A percentile compares a stretch with the other conserved stretches of the same genome.
These are phyloP conservation scores for Cytospora schulzeri DNA, from an alignment of 2,329 filamentous ascomycete species.

Conservation along the genomic window DNA sequence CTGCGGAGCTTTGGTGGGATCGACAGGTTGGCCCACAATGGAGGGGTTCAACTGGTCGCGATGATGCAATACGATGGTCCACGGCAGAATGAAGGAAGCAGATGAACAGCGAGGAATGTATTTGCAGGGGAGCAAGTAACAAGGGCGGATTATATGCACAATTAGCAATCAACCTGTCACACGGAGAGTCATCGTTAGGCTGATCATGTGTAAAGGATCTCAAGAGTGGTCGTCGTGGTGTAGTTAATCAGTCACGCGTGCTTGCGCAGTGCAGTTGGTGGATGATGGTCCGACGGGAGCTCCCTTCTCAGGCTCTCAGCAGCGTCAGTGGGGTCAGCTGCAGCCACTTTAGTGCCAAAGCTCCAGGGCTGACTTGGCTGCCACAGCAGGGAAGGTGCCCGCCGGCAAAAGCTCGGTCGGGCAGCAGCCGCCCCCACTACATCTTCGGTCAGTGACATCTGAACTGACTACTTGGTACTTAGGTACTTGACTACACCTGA, in stretches of 20 bases:
- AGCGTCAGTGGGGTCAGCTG: slow-evolving; percentile 3
- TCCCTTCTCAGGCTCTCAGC: neutral
- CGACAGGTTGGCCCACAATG: slow-evolving; percentile 3
- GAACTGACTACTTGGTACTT: neutral
- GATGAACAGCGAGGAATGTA: neutral
- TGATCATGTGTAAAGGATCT: slow-evolving; percentile 5
- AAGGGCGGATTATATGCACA: neutral
- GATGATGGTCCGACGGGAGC: neutral
- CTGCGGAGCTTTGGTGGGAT: slow-evolving; percentile 6
- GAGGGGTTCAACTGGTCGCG: neutral
- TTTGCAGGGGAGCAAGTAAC: neutral
- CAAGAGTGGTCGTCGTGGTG: neutral
- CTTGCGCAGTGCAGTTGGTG: neutral
- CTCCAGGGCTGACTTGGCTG: neutral
- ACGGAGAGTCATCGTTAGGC: neutral
- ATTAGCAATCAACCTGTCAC: slow-evolving; percentile 4
- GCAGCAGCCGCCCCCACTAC: neutral
- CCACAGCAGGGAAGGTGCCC: neutral
- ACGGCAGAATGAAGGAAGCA: neutral
- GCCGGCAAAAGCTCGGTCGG: neutral
- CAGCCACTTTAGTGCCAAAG: neutral
- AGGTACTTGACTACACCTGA: neutral
- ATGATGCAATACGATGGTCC: slow-evolving; percentile 19
- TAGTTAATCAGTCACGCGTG: slow-evolving; percentile 12
- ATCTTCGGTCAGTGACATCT: too few relatives aligned